phyloP scores from a whole-genome alignment of 169 alveolate species.

The Cyclospora cayetanensis region DNA sequence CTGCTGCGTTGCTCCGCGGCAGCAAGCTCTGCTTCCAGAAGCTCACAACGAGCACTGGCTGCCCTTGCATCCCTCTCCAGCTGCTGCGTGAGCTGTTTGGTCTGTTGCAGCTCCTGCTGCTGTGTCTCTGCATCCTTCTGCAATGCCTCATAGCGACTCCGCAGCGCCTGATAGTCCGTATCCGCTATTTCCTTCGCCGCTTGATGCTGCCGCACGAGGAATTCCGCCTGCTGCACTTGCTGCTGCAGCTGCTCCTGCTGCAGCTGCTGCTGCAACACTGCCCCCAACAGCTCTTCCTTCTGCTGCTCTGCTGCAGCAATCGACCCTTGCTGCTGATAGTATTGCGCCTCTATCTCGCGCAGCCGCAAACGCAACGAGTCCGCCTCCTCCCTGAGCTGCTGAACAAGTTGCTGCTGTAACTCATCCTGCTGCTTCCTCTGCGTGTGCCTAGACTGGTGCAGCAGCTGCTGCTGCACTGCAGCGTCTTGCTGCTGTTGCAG shows the following conservation, averaged over 20 bases:
- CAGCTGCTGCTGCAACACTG: constrained; percentile 49
- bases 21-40: background rate
- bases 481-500: constrained; percentile 68
- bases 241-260: constrained; percentile 46
- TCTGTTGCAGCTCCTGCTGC: constrained; percentile 66
- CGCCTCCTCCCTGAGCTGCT: constrained; percentile 46
- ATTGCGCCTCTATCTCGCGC: constrained; percentile 29
- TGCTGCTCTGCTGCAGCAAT: constrained; percentile 40
- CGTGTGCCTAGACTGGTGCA: background rate
- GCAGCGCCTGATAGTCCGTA: background rate
- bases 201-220: background rate
- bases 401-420: constrained; percentile 60
- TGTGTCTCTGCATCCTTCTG: constrained; percentile 24
- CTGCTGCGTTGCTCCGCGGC: constrained; percentile 24
- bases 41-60: background rate
- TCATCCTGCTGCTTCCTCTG: constrained; percentile 53
- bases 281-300: constrained; percentile 8
- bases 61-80: background rate
- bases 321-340: constrained; percentile 10
- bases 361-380: constrained; percentile 30
- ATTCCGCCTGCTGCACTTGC: constrained; percentile 46
- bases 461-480: constrained; percentile 55
- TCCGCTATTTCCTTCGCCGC: constrained; percentile 37
- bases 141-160: background rate
- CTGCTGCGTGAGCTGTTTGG: constrained; percentile 8